Percentiles rank a stretch among this genome's conserved stretches.
These are phyloP conservation scores for Curvularia lunata DNA, from an alignment of 2,329 filamentous ascomycete genomes.

Conservation along the genomic window DNA sequence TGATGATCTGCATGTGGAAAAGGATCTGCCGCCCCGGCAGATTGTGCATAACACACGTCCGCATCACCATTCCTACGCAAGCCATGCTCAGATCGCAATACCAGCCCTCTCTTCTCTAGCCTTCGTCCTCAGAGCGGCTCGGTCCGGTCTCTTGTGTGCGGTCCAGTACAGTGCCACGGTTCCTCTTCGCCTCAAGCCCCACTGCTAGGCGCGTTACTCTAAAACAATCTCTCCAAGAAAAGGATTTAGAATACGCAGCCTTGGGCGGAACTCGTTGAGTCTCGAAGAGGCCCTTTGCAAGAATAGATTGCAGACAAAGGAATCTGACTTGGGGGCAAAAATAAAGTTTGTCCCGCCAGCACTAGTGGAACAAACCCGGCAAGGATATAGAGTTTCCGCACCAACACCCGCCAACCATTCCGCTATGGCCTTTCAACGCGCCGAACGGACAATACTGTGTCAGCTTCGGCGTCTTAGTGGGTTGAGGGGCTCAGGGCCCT, in stretches of 20 bases:
- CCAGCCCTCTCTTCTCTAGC: background rate
- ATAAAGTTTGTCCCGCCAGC: conserved; percentile 2
- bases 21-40: conserved; percentile 1
- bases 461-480: conserved; percentile 2
- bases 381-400: conserved; percentile 20
- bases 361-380: background rate
- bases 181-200: background rate
- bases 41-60: conserved; percentile 1
- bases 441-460: conserved; percentile 6
- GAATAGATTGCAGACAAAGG: background rate
- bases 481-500: conserved; percentile 5
- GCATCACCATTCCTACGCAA: background rate
- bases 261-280: background rate
- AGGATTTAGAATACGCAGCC: background rate
- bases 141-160: background rate
- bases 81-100: background rate
- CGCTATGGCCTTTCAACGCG: conserved; percentile 8
- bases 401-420: conserved; percentile 8
- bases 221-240: background rate
- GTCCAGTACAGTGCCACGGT: no score
- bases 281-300: background rate
- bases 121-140: background rate
- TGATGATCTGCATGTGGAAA: background rate
- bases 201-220: background rate
- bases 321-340: background rate